Conservation (phyloP, 345 rosid species). For the Brassica rapa region DNA sequence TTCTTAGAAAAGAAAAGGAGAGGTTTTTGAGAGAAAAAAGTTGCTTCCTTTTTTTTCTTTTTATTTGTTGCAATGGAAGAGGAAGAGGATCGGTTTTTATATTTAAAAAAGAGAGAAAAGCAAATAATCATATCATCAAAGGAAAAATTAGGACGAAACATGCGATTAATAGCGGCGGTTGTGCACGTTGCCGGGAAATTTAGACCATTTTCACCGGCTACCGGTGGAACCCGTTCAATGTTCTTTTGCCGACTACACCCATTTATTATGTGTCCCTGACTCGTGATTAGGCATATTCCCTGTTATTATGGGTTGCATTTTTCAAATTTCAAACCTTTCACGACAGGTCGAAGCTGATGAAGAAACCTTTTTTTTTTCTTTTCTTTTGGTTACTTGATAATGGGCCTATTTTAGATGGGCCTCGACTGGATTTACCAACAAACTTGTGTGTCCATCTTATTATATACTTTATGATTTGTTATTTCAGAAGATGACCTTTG, state of each 20-base stretch:
- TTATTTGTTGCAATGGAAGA: too few relatives aligned
- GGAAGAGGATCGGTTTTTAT: background rate
- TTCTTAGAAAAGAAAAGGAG: background rate
- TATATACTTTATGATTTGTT: background rate
- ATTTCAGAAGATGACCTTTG: background rate
- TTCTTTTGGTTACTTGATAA: too few relatives aligned
- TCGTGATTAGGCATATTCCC: background rate
- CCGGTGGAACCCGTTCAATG: constrained; percentile 30
- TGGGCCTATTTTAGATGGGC: too few relatives aligned
- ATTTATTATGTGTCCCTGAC: background rate
- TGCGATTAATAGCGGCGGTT: constrained; percentile 18
- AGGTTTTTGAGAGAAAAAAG: background rate
- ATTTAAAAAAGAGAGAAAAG: too few relatives aligned
- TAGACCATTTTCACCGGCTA: constrained; percentile 25
- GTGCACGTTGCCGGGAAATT: constrained; percentile 5
- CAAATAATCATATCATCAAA: background rate
- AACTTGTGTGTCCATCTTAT: background rate
- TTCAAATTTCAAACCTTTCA: too few relatives aligned
- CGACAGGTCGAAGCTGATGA: too few relatives aligned
- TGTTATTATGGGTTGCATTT: background rate
- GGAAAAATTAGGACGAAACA: background rate
- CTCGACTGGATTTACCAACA: background rate
- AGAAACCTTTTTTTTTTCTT: too few relatives aligned
- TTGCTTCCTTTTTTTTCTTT: background rate
- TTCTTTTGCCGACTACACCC: background rate